phyloP scores from a whole-genome alignment of 495 filamentous ascomycete genomes.

The Evansstolkia leycettana region DNA sequence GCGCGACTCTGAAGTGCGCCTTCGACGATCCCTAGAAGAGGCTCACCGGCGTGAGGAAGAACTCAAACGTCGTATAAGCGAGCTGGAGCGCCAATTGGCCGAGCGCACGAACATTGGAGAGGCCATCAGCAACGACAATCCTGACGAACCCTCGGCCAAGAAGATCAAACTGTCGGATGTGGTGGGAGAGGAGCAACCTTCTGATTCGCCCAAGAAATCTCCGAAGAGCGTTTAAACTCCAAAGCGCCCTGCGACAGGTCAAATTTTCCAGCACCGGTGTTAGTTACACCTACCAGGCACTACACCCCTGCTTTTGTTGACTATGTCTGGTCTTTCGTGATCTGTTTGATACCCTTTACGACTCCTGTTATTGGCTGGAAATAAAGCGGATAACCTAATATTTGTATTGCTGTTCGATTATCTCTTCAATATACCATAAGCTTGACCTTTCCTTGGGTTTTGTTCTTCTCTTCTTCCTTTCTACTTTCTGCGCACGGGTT shows the following conservation, averaged over 20 bases:
- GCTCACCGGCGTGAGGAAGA: conserved; percentile 66
- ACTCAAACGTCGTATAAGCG: conserved; percentile 68
- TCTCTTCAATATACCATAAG: neutral
- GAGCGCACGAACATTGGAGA: conserved; percentile 18
- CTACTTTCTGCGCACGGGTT: too few relatives aligned
- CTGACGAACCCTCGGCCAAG: conserved; percentile 33
- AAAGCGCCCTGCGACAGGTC: too few relatives aligned
- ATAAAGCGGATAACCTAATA: conserved; percentile 15
- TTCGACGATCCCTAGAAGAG: conserved; percentile 61
- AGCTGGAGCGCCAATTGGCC: conserved; percentile 55
- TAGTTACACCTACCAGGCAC: too few relatives aligned
- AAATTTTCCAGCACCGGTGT: too few relatives aligned
- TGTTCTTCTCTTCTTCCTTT: too few relatives aligned
- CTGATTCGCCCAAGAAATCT: conserved; percentile 23
- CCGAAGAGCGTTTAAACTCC: conserved; percentile 22
- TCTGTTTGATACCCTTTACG: conserved; percentile 36
- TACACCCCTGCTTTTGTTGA: conserved; percentile 8
- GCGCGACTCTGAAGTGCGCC: conserved; percentile 45
- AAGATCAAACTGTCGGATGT: conserved; percentile 31
- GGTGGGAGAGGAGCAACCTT: conserved; percentile 32
- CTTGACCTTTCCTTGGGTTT: neutral
- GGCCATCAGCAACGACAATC: conserved; percentile 12
- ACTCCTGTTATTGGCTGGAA: conserved; percentile 24
- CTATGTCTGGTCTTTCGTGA: conserved; percentile 20
- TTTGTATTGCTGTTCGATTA: neutral